phyloP scores from a whole-genome alignment of 2,329 filamentous ascomycete species.

The Tolypocladium inflatum region DNA sequence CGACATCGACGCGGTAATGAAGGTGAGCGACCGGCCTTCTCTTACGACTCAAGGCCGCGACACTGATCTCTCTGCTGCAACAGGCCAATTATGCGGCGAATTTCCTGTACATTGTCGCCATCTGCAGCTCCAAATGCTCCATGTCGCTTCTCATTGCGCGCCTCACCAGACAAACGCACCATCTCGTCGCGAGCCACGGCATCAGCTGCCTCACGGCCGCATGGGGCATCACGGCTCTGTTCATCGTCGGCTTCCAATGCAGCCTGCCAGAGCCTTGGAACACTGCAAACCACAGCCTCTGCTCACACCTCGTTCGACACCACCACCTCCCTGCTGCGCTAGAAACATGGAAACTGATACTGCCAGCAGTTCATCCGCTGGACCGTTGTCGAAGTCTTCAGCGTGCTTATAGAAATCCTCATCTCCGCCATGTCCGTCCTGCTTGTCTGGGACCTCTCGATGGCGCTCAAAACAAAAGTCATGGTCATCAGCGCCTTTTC shows the following conservation, averaged over 20 bases:
- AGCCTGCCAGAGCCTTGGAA: constrained; percentile 4
- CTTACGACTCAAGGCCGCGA: no score
- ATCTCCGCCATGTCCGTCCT: constrained; percentile 7
- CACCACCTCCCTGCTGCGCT: no score
- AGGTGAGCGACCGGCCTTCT: not conserved
- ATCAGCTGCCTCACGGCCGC: constrained; percentile 1
- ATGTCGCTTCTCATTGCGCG: constrained; percentile 9
- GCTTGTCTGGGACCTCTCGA: constrained; percentile 7
- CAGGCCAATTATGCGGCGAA: constrained; percentile 5
- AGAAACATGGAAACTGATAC: not conserved
- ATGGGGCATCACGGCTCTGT: constrained; percentile 4
- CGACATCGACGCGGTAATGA: constrained; percentile 2
- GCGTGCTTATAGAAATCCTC: constrained; percentile 5
- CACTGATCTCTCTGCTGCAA: not conserved
- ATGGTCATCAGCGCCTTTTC: constrained; percentile 9
- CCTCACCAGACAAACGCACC: constrained; percentile 6
- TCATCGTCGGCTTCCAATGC: constrained; percentile 7
- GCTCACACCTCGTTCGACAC: constrained; percentile 1
- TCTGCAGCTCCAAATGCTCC: constrained; percentile 8
- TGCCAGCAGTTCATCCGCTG: constrained; percentile 5
- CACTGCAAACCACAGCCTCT: not conserved
- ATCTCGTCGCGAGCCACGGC: constrained; percentile 4
- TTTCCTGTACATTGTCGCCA: constrained; percentile 8
- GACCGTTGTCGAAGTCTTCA: constrained; percentile 6
- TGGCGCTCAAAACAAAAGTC: constrained; percentile 6